Evolutionary conservation across 169 alveolate species (phyloP).

Genomic region (Perkinsus olseni): DNA sequence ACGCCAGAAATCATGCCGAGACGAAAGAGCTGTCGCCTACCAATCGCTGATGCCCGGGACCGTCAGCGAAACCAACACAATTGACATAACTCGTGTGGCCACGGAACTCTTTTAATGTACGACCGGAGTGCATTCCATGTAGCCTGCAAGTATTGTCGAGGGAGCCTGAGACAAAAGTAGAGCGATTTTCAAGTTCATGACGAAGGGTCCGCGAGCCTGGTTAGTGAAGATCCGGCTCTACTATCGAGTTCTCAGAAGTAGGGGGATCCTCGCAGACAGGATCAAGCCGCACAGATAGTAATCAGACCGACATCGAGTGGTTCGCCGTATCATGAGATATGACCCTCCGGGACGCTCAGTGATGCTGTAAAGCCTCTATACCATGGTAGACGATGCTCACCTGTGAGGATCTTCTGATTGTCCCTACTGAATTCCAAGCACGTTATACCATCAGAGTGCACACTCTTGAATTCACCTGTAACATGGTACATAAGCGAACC

Average conservation of each 20-base stretch:
- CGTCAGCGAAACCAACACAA: background rate
- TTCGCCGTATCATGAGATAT: too few species aligned
- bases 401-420: background rate
- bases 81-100: background rate
- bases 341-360: too few species aligned
- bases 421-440: background rate
- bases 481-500: background rate
- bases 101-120: background rate
- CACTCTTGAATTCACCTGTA: background rate
- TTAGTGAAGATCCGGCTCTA: too few species aligned
- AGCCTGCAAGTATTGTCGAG: background rate
- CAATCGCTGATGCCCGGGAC: background rate
- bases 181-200: too few species aligned
- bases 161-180: background rate
- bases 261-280: too few species aligned
- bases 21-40: background rate
- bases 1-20: too few species aligned
- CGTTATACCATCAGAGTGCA: background rate
- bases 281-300: too few species aligned
- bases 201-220: too few species aligned
- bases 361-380: background rate
- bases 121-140: background rate
- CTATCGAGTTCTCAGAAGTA: too few species aligned
- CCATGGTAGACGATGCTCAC: background rate
- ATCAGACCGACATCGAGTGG: too few species aligned